Percentiles rank a stretch among this genome's conserved stretches.
phyloP scores from a whole-genome alignment of 768 basidiomycete species.

The Lentinula edodes region DNA sequence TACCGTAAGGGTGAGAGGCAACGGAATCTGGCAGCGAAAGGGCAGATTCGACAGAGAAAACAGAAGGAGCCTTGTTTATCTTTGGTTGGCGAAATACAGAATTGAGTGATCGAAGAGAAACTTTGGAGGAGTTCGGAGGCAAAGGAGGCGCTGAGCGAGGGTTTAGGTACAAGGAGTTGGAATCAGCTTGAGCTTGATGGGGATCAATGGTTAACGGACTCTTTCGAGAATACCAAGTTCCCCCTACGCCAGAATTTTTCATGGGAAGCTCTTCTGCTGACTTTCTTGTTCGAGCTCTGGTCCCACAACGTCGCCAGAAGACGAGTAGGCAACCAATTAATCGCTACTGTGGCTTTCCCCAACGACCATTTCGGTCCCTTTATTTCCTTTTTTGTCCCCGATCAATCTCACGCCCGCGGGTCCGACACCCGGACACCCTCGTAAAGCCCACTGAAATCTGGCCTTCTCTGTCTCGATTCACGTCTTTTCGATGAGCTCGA shows the following conservation, averaged over 20 bases:
- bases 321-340: not conserved
- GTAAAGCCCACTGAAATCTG: too few relatives aligned
- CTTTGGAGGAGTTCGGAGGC: slow-evolving; percentile 28
- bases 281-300: not conserved
- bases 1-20: slow-evolving; percentile 47
- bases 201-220: not conserved
- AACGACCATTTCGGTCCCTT: not conserved
- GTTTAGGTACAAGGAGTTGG: slow-evolving; percentile 21
- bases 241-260: not conserved
- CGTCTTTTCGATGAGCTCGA: too few relatives aligned
- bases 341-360: not conserved
- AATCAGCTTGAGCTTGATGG: slow-evolving; percentile 6
- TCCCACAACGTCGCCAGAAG: not conserved
- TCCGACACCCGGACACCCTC: not conserved
- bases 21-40: slow-evolving; percentile 31
- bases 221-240: slow-evolving; percentile 2
- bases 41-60: slow-evolving; percentile 39
- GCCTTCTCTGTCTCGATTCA: too few relatives aligned
- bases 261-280: not conserved
- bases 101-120: slow-evolving; percentile 35
- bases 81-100: slow-evolving; percentile 48
- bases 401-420: not conserved
- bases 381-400: not conserved
- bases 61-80: slow-evolving; percentile 44
- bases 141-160: slow-evolving; percentile 14